Evolutionary conservation across 106 monocot species (phyloP).

Genomic region (Dactylorhiza incarnata): DNA sequence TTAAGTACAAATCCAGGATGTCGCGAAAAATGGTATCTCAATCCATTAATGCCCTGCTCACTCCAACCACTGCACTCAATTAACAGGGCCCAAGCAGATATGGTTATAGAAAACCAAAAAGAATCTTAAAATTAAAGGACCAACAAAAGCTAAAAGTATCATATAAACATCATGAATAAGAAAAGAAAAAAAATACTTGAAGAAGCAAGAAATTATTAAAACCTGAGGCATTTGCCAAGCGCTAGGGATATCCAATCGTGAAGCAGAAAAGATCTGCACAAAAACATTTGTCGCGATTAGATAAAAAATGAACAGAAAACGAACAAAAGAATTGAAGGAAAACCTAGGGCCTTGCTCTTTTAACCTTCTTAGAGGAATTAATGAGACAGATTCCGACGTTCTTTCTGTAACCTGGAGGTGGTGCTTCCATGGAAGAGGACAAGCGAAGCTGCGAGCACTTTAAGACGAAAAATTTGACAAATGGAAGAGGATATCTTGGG

Average conservation of each 20-base stretch:
- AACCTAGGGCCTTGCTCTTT: not conserved
- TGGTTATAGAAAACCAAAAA: not conserved
- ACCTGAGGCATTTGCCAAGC: conserved; percentile 99
- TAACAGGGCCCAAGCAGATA: too few species aligned
- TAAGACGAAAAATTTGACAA: conserved; percentile 5
- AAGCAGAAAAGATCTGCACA: conserved; percentile 74
- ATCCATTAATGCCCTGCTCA: too few species aligned
- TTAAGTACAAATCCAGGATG: too few species aligned
- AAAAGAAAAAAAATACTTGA: not conserved
- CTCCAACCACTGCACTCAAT: too few species aligned
- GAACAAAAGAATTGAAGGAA: not conserved
- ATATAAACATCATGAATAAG: not conserved
- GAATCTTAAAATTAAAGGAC: not conserved
- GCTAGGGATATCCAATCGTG: conserved; percentile 69
- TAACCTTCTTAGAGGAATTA: conserved; percentile 59
- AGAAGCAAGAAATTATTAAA: not conserved
- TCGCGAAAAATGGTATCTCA: too few species aligned
- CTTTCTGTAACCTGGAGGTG: conserved; percentile 60
- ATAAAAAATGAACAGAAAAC: not conserved
- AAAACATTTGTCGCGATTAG: not conserved
- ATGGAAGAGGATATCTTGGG: conserved; percentile 7
- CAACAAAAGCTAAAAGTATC: not conserved
- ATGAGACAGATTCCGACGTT: conserved; percentile 95
- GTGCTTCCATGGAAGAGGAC: conserved; percentile 54
- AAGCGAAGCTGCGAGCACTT: not conserved